Conservation (phyloP, 2,329 filamentous ascomycete genomes). For the Phaeosphaeriaceae sp. region DNA sequence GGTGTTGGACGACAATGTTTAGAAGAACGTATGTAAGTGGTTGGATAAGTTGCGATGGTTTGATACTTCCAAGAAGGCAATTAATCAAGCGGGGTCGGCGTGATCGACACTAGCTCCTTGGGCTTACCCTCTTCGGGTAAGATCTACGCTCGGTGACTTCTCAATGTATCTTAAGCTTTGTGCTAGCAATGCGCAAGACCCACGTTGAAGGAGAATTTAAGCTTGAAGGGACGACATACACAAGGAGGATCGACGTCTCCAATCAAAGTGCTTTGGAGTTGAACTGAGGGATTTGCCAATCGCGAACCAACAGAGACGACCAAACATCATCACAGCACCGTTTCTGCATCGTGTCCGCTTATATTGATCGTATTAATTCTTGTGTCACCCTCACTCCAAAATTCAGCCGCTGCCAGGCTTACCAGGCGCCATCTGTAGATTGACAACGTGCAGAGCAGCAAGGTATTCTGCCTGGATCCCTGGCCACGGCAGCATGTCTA, state of each 20-base stretch:
- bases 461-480: conserved; percentile 1
- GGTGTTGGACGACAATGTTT: conserved; percentile 1
- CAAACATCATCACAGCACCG: not conserved
- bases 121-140: conserved; percentile 9
- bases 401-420: conserved; percentile 4
- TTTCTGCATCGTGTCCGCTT: not conserved
- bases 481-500: not conserved
- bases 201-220: conserved; percentile 18
- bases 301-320: not conserved
- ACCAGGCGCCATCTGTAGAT: conserved; percentile 8
- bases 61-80: conserved; percentile 20
- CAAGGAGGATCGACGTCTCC: not conserved
- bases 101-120: conserved; percentile 11
- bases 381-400: conserved; percentile 5
- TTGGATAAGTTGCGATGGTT: conserved; percentile 15
- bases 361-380: conserved; percentile 4
- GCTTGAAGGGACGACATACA: conserved; percentile 17
- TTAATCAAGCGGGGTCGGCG: conserved; percentile 17
- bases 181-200: conserved; percentile 16
- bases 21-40: conserved; percentile 17
- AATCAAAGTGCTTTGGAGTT: not conserved
- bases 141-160: conserved; percentile 7
- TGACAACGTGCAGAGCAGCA: conserved; percentile 2
- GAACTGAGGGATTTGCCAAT: not conserved
- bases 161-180: conserved; percentile 19